These are phyloP conservation scores for Diospyros lotus DNA, from an alignment of 148 eudicot genomes.

Conservation along the genomic window DNA sequence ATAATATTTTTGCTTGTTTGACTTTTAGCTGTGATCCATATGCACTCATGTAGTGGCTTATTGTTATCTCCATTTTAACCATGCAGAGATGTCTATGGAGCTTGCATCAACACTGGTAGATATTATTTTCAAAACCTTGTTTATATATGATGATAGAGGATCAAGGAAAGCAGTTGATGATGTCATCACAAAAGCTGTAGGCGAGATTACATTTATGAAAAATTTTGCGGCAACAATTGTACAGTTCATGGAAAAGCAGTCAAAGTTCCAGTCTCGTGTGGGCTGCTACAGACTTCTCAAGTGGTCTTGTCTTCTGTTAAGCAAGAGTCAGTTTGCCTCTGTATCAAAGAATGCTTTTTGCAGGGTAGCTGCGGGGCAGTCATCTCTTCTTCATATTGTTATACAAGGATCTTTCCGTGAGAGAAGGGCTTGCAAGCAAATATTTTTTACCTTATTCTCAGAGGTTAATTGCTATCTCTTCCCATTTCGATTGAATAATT, in stretches of 20 bases:
- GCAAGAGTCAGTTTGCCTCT: slow-evolving; percentile 68
- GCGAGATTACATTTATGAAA: slow-evolving; percentile 64
- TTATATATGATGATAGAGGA: slow-evolving; percentile 73
- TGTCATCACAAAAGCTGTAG: slow-evolving; percentile 55
- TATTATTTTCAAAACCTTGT: slow-evolving; percentile 59
- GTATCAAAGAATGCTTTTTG: slow-evolving; percentile 76
- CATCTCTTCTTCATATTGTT: slow-evolving; percentile 60
- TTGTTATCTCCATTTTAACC: neutral
- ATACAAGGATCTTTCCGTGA: slow-evolving; percentile 66
- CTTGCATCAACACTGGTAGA: slow-evolving; percentile 64
- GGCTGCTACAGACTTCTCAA: slow-evolving; percentile 82
- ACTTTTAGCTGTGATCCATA: neutral
- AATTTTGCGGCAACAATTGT: slow-evolving; percentile 85
- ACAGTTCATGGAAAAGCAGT: slow-evolving; percentile 81
- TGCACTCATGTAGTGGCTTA: slow-evolving; percentile 1
- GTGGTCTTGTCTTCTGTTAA: slow-evolving; percentile 77
- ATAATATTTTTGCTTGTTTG: neutral
- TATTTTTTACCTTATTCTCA: slow-evolving; percentile 55
- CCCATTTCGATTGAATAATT: neutral
- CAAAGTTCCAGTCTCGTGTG: slow-evolving; percentile 55
- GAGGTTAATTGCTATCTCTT: slow-evolving; percentile 41
- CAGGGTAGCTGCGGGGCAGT: slow-evolving; percentile 68
- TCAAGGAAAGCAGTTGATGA: slow-evolving; percentile 87
- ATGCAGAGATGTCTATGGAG: slow-evolving; percentile 72
- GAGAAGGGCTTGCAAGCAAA: slow-evolving; percentile 62